phyloP scores from a whole-genome alignment of 225 moss, liverwort and hornwort species.

The Climacium dendroides region DNA sequence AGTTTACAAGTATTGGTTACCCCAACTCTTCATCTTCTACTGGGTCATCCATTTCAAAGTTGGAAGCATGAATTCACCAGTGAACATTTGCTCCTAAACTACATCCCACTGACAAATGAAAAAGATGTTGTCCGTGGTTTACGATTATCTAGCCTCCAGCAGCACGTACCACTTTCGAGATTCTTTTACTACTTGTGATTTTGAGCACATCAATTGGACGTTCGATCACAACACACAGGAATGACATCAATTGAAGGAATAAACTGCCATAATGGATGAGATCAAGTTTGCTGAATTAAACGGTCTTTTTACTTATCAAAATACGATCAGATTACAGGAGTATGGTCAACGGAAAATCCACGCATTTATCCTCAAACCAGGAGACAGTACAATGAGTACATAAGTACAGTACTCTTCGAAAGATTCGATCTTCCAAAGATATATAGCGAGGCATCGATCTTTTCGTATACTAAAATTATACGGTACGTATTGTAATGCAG shows the following conservation, averaged over 20 bases:
- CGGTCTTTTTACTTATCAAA: too few relatives aligned
- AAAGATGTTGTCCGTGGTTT: background rate
- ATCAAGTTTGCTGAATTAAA: background rate
- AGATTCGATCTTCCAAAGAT: background rate
- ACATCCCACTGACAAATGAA: background rate
- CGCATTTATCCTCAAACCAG: background rate
- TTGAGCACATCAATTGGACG: background rate
- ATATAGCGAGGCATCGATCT: background rate
- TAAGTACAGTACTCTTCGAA: background rate
- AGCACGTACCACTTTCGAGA: background rate
- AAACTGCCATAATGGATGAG: background rate
- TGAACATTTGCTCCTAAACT: background rate
- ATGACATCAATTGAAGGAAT: too few relatives aligned
- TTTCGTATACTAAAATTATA: too few relatives aligned
- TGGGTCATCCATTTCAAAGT: background rate
- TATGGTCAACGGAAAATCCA: background rate
- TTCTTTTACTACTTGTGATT: background rate
- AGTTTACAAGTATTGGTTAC: too few relatives aligned
- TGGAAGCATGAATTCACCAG: background rate
- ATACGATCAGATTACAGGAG: too few relatives aligned
- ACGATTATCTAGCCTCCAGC: background rate
- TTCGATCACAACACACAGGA: background rate
- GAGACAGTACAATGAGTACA: too few relatives aligned
- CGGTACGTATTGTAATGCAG: too few relatives aligned
- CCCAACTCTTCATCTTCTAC: too few relatives aligned